These are phyloP conservation scores for Dinochytrium kinnereticum DNA, from an alignment of 371 early-diverging fungal species.

Conservation along the genomic window DNA sequence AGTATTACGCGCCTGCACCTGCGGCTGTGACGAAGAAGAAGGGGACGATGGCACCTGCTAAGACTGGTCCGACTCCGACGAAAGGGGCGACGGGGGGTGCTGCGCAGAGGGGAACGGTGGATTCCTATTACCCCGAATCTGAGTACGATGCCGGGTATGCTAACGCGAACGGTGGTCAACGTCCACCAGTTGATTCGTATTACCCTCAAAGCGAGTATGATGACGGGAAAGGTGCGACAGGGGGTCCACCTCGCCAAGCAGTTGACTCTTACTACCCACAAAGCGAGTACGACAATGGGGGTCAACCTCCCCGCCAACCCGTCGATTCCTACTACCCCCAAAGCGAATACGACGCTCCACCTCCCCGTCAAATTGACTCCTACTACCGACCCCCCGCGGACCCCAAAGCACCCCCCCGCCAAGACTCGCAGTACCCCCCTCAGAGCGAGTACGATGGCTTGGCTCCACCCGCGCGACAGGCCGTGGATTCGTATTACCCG, in stretches of 20 bases:
- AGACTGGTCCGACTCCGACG: not conserved
- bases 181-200: slow-evolving; percentile 6
- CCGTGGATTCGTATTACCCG: slow-evolving; percentile 12
- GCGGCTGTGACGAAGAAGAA: not conserved
- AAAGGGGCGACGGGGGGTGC: not conserved
- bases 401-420: no score
- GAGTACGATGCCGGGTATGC: slow-evolving; percentile 6
- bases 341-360: not conserved
- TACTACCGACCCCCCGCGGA: no score
- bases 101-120: not conserved
- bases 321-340: slow-evolving; percentile 13
- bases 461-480: not conserved
- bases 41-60: not conserved
- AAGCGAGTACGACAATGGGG: not conserved
- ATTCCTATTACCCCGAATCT: slow-evolving; percentile 14
- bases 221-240: not conserved
- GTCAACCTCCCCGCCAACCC: not conserved
- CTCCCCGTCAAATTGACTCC: slow-evolving; percentile 5
- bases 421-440: not conserved
- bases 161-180: not conserved
- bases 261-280: slow-evolving; percentile 18
- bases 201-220: slow-evolving; percentile 15
- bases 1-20: not conserved
- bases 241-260: not conserved
- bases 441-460: no score